A percentile compares a stretch with the other conserved stretches of the same genome.
Evolutionary conservation across 441 rosid genomes (phyloP).

Genomic region (Pelargonium australe): DNA sequence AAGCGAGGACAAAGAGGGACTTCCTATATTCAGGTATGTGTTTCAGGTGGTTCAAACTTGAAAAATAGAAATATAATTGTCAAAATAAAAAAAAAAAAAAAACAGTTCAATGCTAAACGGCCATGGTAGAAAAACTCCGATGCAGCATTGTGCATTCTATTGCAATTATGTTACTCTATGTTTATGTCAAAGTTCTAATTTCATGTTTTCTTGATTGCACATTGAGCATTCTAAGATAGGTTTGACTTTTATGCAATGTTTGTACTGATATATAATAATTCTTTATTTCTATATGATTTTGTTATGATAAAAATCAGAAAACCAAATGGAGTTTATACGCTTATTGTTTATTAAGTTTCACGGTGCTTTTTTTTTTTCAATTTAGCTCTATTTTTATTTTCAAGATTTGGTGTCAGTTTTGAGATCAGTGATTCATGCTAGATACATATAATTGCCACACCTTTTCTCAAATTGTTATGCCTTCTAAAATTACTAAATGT

Average conservation of each 20-base stretch:
- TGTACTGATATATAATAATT: no score
- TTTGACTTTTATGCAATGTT: no score
- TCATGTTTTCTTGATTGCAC: neutral
- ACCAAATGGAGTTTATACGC: neutral
- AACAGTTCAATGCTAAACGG: neutral
- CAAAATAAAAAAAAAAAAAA: neutral
- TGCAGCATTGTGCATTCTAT: neutral
- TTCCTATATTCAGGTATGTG: constrained; percentile 69
- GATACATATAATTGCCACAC: constrained; percentile 1
- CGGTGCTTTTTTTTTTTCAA: neutral
- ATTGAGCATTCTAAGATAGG: no score
- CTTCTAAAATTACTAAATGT: no score
- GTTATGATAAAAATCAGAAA: no score
- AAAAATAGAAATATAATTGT: neutral
- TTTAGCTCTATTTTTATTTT: neutral
- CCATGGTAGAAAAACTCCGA: neutral
- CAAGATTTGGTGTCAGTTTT: neutral
- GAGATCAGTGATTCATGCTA: neutral
- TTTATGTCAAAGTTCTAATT: neutral
- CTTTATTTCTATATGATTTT: no score
- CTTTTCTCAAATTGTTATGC: no score
- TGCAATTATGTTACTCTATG: neutral
- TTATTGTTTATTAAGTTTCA: neutral
- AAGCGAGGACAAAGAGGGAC: constrained; percentile 61
- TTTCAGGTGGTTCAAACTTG: constrained; percentile 15